Conservation (phyloP, 768 basidiomycete genomes). For the Auriscalpium vulgare region DNA sequence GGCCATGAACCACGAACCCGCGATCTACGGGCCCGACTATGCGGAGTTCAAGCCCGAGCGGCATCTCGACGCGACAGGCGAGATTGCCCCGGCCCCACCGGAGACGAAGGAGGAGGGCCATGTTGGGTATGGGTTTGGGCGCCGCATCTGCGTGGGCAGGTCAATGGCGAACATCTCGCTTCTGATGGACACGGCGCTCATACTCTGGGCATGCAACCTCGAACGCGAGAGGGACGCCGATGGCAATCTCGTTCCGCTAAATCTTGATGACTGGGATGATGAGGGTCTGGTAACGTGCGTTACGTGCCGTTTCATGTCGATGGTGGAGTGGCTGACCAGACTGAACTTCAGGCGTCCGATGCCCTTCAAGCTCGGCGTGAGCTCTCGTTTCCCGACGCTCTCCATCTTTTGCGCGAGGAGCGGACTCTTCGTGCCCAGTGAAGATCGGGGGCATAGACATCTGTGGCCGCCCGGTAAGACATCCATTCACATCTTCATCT, state of each 20-base stretch:
- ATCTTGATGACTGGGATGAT: slow-evolving; percentile 1
- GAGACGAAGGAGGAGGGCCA: slow-evolving; percentile 7
- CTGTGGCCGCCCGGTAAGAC: no score
- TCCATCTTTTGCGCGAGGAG: neutral
- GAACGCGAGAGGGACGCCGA: slow-evolving; percentile 1
- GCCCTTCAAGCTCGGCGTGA: neutral
- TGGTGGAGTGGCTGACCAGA: neutral
- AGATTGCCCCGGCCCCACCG: neutral
- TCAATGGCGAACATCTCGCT: slow-evolving; percentile 11
- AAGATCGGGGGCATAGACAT: no score
- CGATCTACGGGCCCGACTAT: slow-evolving; percentile 8
- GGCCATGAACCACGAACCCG: slow-evolving; percentile 1
- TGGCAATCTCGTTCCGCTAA: slow-evolving; percentile 2
- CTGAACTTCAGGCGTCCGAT: neutral
- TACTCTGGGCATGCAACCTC: slow-evolving; percentile 13
- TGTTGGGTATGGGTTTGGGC: slow-evolving; percentile 10
- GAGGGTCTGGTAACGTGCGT: slow-evolving; percentile 8
- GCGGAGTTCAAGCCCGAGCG: slow-evolving; percentile 14
- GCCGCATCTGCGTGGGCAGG: slow-evolving; percentile 13
- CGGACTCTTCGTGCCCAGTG: neutral
- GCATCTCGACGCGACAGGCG: neutral
- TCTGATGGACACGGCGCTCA: slow-evolving; percentile 12
- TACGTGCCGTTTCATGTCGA: neutral
- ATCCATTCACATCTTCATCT: no score
- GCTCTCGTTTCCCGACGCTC: neutral